A percentile compares a stretch with the other conserved stretches of the same genome.
Evolutionary conservation across 257 asterid species (phyloP).

Genomic region (Asclepias syriaca): DNA sequence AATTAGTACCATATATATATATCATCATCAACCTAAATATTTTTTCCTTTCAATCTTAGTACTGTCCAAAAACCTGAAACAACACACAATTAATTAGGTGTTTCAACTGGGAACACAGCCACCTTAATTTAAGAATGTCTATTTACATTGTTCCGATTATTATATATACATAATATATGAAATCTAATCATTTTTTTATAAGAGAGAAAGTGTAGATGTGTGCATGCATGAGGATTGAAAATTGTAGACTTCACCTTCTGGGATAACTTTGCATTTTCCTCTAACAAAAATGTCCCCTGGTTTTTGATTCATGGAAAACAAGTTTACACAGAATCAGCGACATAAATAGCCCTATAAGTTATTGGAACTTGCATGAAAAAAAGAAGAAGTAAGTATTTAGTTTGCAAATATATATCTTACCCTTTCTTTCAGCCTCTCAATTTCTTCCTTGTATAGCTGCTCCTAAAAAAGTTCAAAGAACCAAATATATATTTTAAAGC

Average conservation of each 20-base stretch:
- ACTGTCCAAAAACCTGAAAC: neutral
- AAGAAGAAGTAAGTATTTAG: neutral
- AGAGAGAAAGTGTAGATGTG: neutral
- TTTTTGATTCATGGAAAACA: neutral
- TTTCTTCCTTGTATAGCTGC: constrained; percentile 26
- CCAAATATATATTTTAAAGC: neutral
- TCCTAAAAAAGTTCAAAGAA: constrained; percentile 17
- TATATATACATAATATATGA: too few relatives aligned
- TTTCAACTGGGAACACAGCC: too few relatives aligned
- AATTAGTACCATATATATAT: too few relatives aligned
- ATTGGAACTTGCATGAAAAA: neutral
- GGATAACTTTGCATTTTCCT: constrained; percentile 27
- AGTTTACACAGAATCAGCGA: neutral
- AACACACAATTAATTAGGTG: neutral
- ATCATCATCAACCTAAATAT: too few relatives aligned
- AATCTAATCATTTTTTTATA: too few relatives aligned
- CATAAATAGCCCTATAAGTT: neutral
- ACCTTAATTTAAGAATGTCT: too few relatives aligned
- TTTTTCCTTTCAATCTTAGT: too few relatives aligned
- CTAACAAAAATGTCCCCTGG: constrained; percentile 24
- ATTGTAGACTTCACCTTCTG: constrained; percentile 21
- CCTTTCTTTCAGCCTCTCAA: constrained; percentile 26
- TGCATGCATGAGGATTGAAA: neutral
- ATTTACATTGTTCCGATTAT: too few relatives aligned
- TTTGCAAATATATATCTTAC: constrained; percentile 15